Evolutionary conservation across 2,329 filamentous ascomycete species (phyloP), one percentile per base, ranked within the genome.

Genomic region (Neoascochyta sp.): DNA sequence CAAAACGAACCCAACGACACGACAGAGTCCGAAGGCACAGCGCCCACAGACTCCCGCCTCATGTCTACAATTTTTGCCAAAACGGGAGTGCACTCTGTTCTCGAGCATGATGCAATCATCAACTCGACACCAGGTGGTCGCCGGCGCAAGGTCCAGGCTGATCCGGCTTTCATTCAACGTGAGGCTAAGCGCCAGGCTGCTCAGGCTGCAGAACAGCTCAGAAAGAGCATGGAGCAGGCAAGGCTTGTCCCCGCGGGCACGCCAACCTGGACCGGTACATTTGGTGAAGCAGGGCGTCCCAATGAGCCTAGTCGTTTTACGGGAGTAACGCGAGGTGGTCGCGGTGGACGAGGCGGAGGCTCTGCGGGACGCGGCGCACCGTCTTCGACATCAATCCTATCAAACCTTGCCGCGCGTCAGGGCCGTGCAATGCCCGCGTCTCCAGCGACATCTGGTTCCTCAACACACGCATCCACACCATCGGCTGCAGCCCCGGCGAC

Each of bases 101-200:
- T 95, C 24, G 86, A 95, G 50, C 92, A 98, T 57, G 92, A 96
- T 45, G 78, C 87, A 30, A 94, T 96, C 50, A 77, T 96, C 31
- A 57, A 51, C 29, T 54, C 56, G 5, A 57, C 54, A 9, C 43
- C 48, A 4, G 36, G 45, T 50, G 85, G 51, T 29, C 52, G 49
- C 18, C 83, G 80, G 47, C 77, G 78, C 29, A 79, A 79, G 32
- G 68, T 86, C 11, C 75, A 79, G 40, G 84, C 87, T 0, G 86
- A 95, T 51, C 80, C 80, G 4, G 76, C 76, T 14, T 82, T 94
- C 44, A 79, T 95, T 26, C 81, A 86, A 45, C 76, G 80, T 7
- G 88, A 95, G 63, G 90, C 90, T 1, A 81, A 83, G 50, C 76
- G 79, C 20, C 78, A 93, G 3, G 89, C 88, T 3, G 78, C 81